These are phyloP conservation scores for Fusarium sp. DNA, from an alignment of 2,329 filamentous ascomycete species.

Conservation along the genomic window DNA sequence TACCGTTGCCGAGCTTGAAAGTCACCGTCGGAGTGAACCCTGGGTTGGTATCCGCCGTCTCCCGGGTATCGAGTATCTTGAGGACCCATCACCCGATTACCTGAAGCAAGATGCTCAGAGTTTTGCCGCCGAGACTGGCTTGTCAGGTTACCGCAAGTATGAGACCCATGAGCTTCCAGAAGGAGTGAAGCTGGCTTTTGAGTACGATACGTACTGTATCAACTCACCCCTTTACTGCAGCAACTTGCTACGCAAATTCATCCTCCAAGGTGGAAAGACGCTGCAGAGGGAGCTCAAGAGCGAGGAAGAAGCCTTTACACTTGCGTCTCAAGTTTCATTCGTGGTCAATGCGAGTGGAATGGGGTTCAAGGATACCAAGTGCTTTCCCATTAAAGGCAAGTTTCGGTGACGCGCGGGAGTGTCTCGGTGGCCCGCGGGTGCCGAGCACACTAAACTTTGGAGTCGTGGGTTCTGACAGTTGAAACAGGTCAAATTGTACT, in stretches of 20 bases:
- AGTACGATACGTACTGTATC: constrained; percentile 67
- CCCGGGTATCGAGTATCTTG: constrained; percentile 64
- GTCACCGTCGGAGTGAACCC: constrained; percentile 40
- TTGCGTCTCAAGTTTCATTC: constrained; percentile 38
- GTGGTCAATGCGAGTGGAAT: constrained; percentile 51
- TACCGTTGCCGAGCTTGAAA: constrained; percentile 43
- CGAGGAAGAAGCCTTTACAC: constrained; percentile 49
- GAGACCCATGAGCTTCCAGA: constrained; percentile 53
- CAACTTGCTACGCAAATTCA: constrained; percentile 47
- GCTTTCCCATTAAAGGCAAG: constrained; percentile 51
- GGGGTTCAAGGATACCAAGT: constrained; percentile 49
- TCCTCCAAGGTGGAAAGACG: constrained; percentile 47
- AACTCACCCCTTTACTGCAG: constrained; percentile 67
- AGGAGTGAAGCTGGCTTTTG: constrained; percentile 59
- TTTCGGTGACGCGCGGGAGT: neutral
- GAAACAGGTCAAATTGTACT: constrained; percentile 51
- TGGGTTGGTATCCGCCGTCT: constrained; percentile 61
- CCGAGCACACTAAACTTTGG: neutral
- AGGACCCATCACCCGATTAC: constrained; percentile 57
- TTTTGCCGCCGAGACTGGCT: constrained; percentile 46
- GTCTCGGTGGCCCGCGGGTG: neutral
- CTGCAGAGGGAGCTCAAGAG: constrained; percentile 44
- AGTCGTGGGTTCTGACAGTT: constrained; percentile 10
- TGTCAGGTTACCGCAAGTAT: constrained; percentile 47
- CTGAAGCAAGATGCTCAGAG: constrained; percentile 40